Evolutionary conservation across 257 asterid genomes (phyloP), one percentile per base, ranked within the genome.

Genomic region (Solanum rostratum): DNA sequence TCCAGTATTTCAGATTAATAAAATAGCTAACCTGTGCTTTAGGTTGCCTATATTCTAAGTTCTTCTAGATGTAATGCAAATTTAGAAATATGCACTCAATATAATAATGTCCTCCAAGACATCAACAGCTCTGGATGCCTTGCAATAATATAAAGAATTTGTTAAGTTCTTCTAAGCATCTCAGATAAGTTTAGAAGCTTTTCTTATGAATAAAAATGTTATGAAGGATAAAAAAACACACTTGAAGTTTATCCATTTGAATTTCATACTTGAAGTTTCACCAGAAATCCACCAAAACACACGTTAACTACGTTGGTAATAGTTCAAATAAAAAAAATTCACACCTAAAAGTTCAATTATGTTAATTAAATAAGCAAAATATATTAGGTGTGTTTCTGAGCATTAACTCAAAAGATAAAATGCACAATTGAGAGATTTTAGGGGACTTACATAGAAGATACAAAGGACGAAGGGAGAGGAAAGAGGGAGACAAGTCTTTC

Each of bases 61-160:
- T 94, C 92, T 91, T 93, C 91, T 97, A 97, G 82, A 97, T 88
- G 84, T 63, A 82, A 88, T 89, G 99, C 96, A 97, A 84, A 91
- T 97, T 93, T 59, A 86, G 84, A 90, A 94, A 92, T 57, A 89
- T 70, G 71, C 86, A 90, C 86, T 92, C 95, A 84, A 95, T n/a
- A n/a, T n/a, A n/a, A n/a, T 90, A 20, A 95, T 90, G 89, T 94
- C 96, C 95, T 97, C 98, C 93, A 97, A 84, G 71, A 87, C 92
- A 37, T 88, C 87, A 80, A 89, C 88, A 65, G 94, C 87, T 86
- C 86, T 90, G 82, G 88, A 84, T 13, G 93, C 87, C 85, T 92
- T 96, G 4, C 89, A 43, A 27, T 33, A 33, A 33, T 33, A 33
- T 33, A 33, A 5, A 33, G 5, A 33, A 33, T 33, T 33, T 33